A percentile compares a stretch with the other conserved stretches of the same genome.
Conservation (phyloP, 805 yeast genomes). For the Hanseniaspora nectarophila region DNA sequence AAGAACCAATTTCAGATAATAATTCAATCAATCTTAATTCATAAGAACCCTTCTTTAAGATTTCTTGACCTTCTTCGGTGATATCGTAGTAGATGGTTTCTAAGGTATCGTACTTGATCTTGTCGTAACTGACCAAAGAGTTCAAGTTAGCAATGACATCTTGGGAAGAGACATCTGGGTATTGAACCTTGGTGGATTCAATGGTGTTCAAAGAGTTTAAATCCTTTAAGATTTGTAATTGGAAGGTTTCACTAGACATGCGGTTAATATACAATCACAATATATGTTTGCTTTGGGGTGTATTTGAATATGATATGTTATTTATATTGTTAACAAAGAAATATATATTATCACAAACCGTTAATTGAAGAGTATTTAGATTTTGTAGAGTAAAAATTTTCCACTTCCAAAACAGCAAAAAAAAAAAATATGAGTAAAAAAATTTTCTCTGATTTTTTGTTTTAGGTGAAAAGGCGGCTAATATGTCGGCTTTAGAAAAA, state of each 20-base stretch:
- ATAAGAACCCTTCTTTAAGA: slow-evolving; percentile 73
- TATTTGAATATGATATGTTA: too few relatives aligned
- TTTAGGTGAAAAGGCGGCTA: neutral
- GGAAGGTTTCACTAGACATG: slow-evolving; percentile 49
- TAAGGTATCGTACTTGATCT: slow-evolving; percentile 59
- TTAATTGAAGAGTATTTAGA: too few relatives aligned
- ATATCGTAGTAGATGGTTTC: slow-evolving; percentile 69
- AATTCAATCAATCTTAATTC: slow-evolving; percentile 76
- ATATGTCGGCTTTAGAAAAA: too few relatives aligned
- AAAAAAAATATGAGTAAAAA: neutral
- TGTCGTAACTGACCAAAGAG: slow-evolving; percentile 71
- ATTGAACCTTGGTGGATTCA: slow-evolving; percentile 53
- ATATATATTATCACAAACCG: too few relatives aligned
- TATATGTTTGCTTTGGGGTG: too few relatives aligned
- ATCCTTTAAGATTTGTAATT: slow-evolving; percentile 47
- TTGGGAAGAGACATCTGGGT: slow-evolving; percentile 55
- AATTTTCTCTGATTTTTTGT: neutral
- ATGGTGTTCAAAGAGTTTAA: slow-evolving; percentile 55
- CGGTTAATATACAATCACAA: neutral
- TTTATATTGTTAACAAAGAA: too few relatives aligned
- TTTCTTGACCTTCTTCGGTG: slow-evolving; percentile 71
- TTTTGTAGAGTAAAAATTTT: too few relatives aligned
- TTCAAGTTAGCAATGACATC: slow-evolving; percentile 70
- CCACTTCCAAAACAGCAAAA: neutral
- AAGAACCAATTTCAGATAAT: slow-evolving; percentile 58